phyloP scores from a whole-genome alignment of 441 rosid species.

The Hypseocharis bilobata region DNA sequence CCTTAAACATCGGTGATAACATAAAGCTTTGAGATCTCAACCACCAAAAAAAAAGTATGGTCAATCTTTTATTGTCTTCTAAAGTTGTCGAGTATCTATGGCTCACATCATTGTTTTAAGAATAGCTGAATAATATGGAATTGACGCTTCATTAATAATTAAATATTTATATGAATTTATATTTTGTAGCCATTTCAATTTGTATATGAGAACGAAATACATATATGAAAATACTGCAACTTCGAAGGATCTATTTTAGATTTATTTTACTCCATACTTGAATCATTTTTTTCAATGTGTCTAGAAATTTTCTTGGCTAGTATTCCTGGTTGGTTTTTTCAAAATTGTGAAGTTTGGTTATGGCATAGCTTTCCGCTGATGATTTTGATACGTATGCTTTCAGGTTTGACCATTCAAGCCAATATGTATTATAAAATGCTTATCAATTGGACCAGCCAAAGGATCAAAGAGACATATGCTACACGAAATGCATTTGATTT shows the following conservation, averaged over 20 bases:
- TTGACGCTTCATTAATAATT: not conserved
- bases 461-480: conserved; percentile 62
- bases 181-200: not conserved
- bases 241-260: not conserved
- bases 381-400: conserved; percentile 20
- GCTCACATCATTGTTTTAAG: not conserved
- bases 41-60: not conserved
- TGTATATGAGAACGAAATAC: not conserved
- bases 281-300: not conserved
- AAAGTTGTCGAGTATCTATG: not conserved
- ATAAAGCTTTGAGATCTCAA: too few relatives aligned
- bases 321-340: not conserved
- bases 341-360: not conserved
- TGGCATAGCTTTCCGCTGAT: conserved; percentile 11
- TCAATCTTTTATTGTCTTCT: not conserved
- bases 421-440: conserved; percentile 96
- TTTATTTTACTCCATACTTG: not conserved
- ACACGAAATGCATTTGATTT: conserved; percentile 75
- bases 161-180: not conserved
- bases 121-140: not conserved
- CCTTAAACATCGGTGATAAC: not conserved
- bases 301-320: not conserved
- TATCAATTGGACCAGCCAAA: conserved; percentile 90
- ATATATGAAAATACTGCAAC: not conserved
- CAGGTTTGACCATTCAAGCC: conserved; percentile 95